Percentiles rank a stretch among this genome's conserved stretches.
Conservation (phyloP, 75 land plant species). For the Selaginella tamariscina region DNA sequence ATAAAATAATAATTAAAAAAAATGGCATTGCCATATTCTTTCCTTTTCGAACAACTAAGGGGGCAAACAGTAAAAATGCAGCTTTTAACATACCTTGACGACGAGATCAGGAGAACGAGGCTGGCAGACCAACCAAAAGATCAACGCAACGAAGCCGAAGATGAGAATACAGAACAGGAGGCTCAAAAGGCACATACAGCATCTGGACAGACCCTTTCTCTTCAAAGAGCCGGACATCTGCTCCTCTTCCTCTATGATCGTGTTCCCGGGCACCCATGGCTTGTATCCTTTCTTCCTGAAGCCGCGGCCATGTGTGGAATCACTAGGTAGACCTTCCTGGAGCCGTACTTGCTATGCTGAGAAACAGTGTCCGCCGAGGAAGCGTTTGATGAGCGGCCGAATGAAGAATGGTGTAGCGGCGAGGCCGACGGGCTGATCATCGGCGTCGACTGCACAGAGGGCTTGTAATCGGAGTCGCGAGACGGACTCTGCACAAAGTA, state of each 20-base stretch:
- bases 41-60: too few species aligned
- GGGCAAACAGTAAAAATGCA: too few species aligned
- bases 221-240: not conserved
- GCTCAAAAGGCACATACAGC: not conserved
- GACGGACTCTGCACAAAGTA: slow-evolving; percentile 12
- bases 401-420: slow-evolving; percentile 2
- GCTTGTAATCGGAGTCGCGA: slow-evolving; percentile 9
- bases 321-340: not conserved
- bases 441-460: slow-evolving; percentile 5
- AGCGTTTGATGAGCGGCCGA: not conserved
- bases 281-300: slow-evolving; percentile 1
- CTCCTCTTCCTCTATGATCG: slow-evolving; percentile 10
- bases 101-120: not conserved
- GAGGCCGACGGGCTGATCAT: slow-evolving; percentile 8
- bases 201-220: not conserved
- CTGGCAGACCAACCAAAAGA: slow-evolving; percentile 11
- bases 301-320: not conserved
- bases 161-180: not conserved
- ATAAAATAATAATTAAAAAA: too few species aligned
- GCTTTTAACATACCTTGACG: slow-evolving; percentile 6
- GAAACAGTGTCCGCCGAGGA: not conserved
- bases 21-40: too few species aligned
- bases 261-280: slow-evolving; percentile 2
- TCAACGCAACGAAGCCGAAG: slow-evolving; percentile 1
- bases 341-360: not conserved